These are phyloP conservation scores for Aotearoamyces nothofagi DNA, from an alignment of 2,329 filamentous ascomycete genomes.

Conservation along the genomic window DNA sequence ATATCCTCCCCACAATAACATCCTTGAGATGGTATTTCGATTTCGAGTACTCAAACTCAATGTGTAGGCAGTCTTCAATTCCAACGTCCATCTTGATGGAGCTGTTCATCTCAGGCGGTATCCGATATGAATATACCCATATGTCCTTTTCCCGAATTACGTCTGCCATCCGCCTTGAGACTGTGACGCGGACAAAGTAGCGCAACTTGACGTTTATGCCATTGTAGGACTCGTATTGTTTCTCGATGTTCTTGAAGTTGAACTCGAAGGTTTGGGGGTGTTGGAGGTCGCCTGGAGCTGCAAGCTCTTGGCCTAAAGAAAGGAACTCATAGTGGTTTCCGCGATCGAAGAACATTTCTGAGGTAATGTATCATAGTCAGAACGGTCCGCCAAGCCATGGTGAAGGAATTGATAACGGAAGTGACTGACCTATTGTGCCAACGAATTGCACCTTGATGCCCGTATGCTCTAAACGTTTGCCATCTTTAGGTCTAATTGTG, in stretches of 20 bases:
- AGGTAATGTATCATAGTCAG: constrained; percentile 5
- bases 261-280: constrained; percentile 98
- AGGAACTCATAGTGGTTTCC: constrained; percentile 99
- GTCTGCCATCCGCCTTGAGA: constrained; percentile 92
- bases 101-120: constrained; percentile 94
- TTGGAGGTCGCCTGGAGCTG: constrained; percentile 91
- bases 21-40: constrained; percentile 98
- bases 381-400: constrained; percentile 1
- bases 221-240: constrained; percentile 99
- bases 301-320: constrained; percentile 89
- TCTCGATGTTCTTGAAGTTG: constrained; percentile 99
- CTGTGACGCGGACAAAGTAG: constrained; percentile 95
- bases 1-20: constrained; percentile 96
- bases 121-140: constrained; percentile 98
- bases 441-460: constrained; percentile 99
- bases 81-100: constrained; percentile 99
- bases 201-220: constrained; percentile 98
- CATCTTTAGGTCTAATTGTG: constrained; percentile 91
- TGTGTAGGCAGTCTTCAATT: constrained; percentile 97
- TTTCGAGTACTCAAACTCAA: constrained; percentile 99
- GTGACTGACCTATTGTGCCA: constrained; percentile 70
- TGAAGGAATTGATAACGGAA: neutral
- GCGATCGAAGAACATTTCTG: constrained; percentile 99
- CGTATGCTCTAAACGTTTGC: constrained; percentile 92
- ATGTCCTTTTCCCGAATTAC: constrained; percentile 98